Evolutionary conservation across 306 rosid genomes (phyloP), one percentile per base, ranked within the genome.

Genomic region (Casuarina glauca): DNA sequence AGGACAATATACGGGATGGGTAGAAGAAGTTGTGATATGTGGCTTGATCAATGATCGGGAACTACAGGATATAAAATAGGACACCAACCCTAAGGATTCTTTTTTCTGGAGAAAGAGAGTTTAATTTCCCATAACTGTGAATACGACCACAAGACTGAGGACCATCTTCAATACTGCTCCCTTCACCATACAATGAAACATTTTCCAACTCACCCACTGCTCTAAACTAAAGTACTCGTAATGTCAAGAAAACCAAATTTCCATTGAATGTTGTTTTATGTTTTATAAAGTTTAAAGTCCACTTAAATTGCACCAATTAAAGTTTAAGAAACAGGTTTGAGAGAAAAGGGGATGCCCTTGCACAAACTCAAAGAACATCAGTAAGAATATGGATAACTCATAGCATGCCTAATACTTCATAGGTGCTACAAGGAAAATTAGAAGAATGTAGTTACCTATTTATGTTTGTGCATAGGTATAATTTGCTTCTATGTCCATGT

Each of bases 61-160:
- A n/a, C n/a, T n/a, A n/a, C n/a, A n/a, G n/a, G n/a, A n/a, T n/a
- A n/a, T n/a, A n/a, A n/a, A n/a, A n/a, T n/a, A n/a, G n/a, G n/a
- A n/a, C n/a, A n/a, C n/a, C n/a, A n/a, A n/a, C n/a, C n/a, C n/a
- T n/a, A 39, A 61, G 69, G 61, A 72, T 32, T 66, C 46, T 42
- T 39, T 80, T 67, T 74, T 68, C 52, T 52, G 41, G 43, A 79
- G 9, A 2, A 61, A 4, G 9, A 49, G 36, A 1, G 5, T 11
- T 66, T 76, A 74, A 41, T 68, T 77, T 63, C 54, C 54, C 17
- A 70, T 72, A 78, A 15, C 48, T 66, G 51, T 62, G 67, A 61
- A 76, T 39, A 69, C 39, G 74, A 26, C 77, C 45, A 17, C 43
- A 17, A 50, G 48, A 19, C 35, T 69, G 52, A 8, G 20, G 53